A percentile compares a stretch with the other conserved stretches of the same genome.
Evolutionary conservation across 1,284 basidiomycete genomes (phyloP).

Genomic region (Cystobasidium pallidum): DNA sequence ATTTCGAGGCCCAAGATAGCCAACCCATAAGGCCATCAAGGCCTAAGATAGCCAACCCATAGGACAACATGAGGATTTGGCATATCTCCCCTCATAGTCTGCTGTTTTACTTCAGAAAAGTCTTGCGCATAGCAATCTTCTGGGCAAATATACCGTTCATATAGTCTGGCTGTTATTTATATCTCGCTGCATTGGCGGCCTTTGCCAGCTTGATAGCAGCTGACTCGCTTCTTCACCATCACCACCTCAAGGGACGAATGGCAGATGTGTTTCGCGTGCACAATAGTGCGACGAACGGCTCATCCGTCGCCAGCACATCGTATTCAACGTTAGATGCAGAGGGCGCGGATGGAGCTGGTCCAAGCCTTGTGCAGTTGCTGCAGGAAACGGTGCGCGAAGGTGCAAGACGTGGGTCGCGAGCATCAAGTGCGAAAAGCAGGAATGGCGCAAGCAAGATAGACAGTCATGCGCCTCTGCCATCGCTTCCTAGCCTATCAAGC

Average conservation of each 20-base stretch:
- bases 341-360: slow-evolving; percentile 10
- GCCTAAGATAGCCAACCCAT: too few species aligned
- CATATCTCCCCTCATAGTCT: too few species aligned
- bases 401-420: slow-evolving; percentile 12
- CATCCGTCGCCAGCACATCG: slow-evolving; percentile 20
- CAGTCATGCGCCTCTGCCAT: slow-evolving; percentile 18
- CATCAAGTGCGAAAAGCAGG: slow-evolving; percentile 6
- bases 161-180: too few species aligned
- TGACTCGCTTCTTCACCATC: neutral
- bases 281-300: slow-evolving; percentile 1
- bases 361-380: slow-evolving; percentile 41
- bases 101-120: too few species aligned
- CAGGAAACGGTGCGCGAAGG: slow-evolving; percentile 37
- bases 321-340: slow-evolving; percentile 5
- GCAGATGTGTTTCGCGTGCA: slow-evolving; percentile 33
- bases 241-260: slow-evolving; percentile 9
- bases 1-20: too few species aligned
- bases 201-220: neutral
- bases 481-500: slow-evolving; percentile 23
- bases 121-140: too few species aligned
- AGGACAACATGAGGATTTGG: too few species aligned
- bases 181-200: neutral
- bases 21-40: too few species aligned
- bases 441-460: slow-evolving; percentile 7
- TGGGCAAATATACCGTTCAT: too few species aligned